Evolutionary conservation across 2,329 filamentous ascomycete genomes (phyloP).

Genomic region (Aschersonia sp.): DNA sequence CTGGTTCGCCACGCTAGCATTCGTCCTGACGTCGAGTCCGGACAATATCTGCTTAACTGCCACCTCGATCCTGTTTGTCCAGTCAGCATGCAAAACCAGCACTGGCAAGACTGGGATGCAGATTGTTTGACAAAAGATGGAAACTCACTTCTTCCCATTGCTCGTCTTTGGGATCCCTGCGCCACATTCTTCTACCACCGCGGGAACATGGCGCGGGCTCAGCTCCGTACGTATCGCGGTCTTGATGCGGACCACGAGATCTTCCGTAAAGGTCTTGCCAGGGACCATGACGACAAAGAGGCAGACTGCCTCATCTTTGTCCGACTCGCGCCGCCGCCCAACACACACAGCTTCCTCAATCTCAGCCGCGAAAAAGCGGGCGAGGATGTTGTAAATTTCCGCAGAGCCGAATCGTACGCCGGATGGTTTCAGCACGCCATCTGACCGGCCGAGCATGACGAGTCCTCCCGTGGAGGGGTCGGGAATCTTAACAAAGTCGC

Average conservation of each 20-base stretch:
- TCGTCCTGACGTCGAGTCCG: slow-evolving; percentile 72
- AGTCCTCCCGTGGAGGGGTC: slow-evolving; percentile 62
- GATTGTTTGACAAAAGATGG: too few species aligned
- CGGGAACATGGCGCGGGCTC: slow-evolving; percentile 80
- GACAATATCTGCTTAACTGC: slow-evolving; percentile 93
- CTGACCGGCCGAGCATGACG: slow-evolving; percentile 81
- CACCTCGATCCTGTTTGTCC: slow-evolving; percentile 58
- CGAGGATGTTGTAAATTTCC: slow-evolving; percentile 91
- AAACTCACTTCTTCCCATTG: slow-evolving; percentile 82
- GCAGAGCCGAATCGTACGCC: slow-evolving; percentile 87
- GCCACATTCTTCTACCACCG: slow-evolving; percentile 62
- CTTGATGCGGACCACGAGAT: slow-evolving; percentile 51
- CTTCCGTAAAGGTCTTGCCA: slow-evolving; percentile 39
- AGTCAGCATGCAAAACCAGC: not conserved
- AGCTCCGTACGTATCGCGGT: slow-evolving; percentile 58
- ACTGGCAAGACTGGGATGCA: too few species aligned
- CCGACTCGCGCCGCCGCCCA: slow-evolving; percentile 55
- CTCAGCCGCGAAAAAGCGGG: slow-evolving; percentile 64
- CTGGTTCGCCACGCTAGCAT: slow-evolving; percentile 85
- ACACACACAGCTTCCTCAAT: slow-evolving; percentile 82
- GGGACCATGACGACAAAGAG: slow-evolving; percentile 70
- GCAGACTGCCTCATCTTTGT: slow-evolving; percentile 74
- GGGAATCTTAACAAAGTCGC: slow-evolving; percentile 64
- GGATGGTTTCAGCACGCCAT: slow-evolving; percentile 83
- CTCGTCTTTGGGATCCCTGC: slow-evolving; percentile 79